A percentile compares a stretch with the other conserved stretches of the same genome.
Evolutionary conservation across 257 asterid genomes (phyloP).

Genomic region (Scutellaria minor): DNA sequence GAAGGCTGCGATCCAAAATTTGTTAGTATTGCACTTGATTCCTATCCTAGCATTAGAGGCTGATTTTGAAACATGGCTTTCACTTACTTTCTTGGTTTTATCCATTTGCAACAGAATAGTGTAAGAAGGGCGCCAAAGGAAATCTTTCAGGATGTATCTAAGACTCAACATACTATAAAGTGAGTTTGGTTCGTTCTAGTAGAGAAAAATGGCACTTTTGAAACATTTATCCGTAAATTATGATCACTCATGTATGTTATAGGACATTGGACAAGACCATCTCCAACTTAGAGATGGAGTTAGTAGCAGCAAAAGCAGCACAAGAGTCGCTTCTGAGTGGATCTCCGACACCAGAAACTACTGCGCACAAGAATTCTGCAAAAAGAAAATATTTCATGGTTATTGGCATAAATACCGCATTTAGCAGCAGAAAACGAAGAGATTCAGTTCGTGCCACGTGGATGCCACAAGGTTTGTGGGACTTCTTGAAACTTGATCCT

Average conservation of each 20-base stretch:
- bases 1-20: conserved; percentile 73
- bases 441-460: conserved; percentile 92
- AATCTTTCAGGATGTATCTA: conserved; percentile 60
- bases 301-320: conserved; percentile 82
- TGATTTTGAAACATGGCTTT: background rate
- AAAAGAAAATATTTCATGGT: conserved; percentile 76
- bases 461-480: conserved; percentile 86
- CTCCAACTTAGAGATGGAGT: conserved; percentile 79
- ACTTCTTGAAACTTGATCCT: background rate
- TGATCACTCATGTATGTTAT: conserved; percentile 19
- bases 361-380: conserved; percentile 39
- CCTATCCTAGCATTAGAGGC: background rate
- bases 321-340: conserved; percentile 74
- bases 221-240: background rate
- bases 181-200: conserved; percentile 37
- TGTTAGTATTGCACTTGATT: conserved; percentile 54
- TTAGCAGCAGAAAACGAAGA: conserved; percentile 89
- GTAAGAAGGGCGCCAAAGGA: conserved; percentile 57
- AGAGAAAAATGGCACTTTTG: background rate
- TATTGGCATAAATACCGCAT: conserved; percentile 84
- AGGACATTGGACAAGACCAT: conserved; percentile 83
- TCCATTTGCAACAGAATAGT: conserved; percentile 52
- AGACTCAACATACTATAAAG: conserved; percentile 62
- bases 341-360: conserved; percentile 67
- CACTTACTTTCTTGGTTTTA: conserved; percentile 12